Conservation (phyloP, 345 rosid species). For the Mangifera indica region DNA sequence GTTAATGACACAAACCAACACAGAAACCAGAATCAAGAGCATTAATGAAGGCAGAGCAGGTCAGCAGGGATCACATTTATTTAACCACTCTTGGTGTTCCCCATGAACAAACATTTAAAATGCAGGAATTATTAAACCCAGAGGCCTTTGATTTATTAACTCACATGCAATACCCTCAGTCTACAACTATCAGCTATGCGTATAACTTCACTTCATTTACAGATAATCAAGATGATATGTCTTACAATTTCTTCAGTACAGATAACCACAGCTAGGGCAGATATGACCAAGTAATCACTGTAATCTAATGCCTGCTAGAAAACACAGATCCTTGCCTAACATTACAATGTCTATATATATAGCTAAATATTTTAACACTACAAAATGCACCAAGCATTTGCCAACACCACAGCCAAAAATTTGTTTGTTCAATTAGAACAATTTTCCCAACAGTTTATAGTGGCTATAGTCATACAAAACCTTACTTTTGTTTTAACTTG, state of each 20-base stretch:
- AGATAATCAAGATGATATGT: not conserved
- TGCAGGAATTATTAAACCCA: not conserved
- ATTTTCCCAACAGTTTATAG: not conserved
- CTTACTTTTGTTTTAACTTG: constrained; percentile 92
- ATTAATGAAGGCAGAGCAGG: not conserved
- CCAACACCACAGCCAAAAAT: not conserved
- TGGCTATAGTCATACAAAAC: constrained; percentile 16
- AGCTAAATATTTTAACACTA: not conserved
- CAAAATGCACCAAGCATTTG: not conserved
- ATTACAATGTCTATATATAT: not conserved
- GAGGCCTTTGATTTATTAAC: not conserved
- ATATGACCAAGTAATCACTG: not conserved
- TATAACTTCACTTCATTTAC: not conserved
- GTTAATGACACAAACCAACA: not conserved
- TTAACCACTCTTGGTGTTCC: not conserved
- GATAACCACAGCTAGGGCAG: not conserved
- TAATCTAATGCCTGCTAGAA: too few species aligned
- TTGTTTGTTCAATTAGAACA: not conserved
- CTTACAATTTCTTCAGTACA: not conserved
- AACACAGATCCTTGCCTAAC: not conserved
- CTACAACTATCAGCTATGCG: not conserved
- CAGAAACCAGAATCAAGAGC: constrained; percentile 3
- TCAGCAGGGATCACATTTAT: not conserved
- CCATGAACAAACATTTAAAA: not conserved
- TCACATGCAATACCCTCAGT: not conserved